phyloP scores from a whole-genome alignment of 2,329 filamentous ascomycete genomes.

The Venturiaceae sp. region DNA sequence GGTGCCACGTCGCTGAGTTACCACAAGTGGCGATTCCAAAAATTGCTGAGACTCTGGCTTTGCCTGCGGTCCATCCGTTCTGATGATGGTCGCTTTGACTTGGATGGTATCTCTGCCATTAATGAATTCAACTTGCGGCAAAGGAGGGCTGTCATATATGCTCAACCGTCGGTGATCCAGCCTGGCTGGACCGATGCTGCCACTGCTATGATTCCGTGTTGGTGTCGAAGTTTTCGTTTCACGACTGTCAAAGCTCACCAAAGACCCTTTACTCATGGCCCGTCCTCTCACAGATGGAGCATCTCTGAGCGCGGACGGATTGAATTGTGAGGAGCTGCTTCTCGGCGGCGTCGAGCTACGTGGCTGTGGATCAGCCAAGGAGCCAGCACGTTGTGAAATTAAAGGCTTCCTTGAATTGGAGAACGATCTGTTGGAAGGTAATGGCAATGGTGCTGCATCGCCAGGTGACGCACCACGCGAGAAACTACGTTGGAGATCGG shows the following conservation, averaged over 20 bases:
- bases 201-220: neutral
- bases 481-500: constrained; percentile 7
- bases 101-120: constrained; percentile 1
- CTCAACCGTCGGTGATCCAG: neutral
- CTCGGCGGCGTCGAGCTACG: neutral
- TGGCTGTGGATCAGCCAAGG: neutral
- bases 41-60: neutral
- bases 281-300: neutral
- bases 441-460: neutral
- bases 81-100: constrained; percentile 7
- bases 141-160: neutral
- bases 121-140: neutral
- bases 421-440: neutral
- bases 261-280: constrained; percentile 3
- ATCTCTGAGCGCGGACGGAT: neutral
- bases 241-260: neutral
- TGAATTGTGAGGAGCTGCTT: neutral
- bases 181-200: neutral
- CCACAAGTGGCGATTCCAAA: neutral
- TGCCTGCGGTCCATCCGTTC: constrained; percentile 1
- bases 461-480: neutral
- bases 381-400: neutral
- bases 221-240: neutral
- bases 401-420: neutral
- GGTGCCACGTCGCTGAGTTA: neutral